Conservation (phyloP, 139 green algal species). For the Zygnema circumcarinatum region DNA sequence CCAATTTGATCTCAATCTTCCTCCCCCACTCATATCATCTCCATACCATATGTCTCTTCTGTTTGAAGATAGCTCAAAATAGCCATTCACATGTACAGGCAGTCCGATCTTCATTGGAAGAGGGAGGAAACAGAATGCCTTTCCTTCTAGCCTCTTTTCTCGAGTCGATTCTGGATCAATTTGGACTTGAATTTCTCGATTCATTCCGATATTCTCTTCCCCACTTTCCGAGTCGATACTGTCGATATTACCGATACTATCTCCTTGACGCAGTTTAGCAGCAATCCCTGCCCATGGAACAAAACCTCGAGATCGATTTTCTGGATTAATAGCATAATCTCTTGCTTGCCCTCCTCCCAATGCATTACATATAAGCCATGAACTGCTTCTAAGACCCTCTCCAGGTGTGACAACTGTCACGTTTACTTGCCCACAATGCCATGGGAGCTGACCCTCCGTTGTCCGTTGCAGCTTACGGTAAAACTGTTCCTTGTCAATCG, state of each 20-base stretch:
- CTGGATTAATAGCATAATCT: conserved; percentile 55
- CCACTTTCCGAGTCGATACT: not conserved
- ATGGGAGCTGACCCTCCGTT: conserved; percentile 33
- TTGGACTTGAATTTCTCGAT: too few species aligned
- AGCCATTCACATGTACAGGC: conserved; percentile 80
- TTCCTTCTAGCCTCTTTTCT: conserved; percentile 52
- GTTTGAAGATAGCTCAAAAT: conserved; percentile 84
- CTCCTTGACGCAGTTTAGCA: conserved; percentile 54
- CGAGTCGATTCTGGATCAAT: not conserved
- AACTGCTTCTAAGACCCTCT: too few species aligned
- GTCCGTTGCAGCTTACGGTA: conserved; percentile 45
- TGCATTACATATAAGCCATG: conserved; percentile 49
- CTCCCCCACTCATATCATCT: conserved; percentile 70
- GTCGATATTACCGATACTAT: not conserved
- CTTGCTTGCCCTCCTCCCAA: conserved; percentile 48
- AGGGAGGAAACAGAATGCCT: conserved; percentile 84
- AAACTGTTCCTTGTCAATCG: conserved; percentile 50
- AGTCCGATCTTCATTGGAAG: conserved; percentile 74
- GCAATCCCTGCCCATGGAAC: conserved; percentile 80
- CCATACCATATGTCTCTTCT: conserved; percentile 65
- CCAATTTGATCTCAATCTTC: conserved; percentile 67
- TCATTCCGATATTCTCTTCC: not conserved
- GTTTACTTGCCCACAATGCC: conserved; percentile 15
- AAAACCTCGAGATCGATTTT: conserved; percentile 63
- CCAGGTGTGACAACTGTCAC: not conserved